Base-by-base conservation (phyloP, 176 grass and related monocot genomes). In the Calamus simplicifolius region DNA sequence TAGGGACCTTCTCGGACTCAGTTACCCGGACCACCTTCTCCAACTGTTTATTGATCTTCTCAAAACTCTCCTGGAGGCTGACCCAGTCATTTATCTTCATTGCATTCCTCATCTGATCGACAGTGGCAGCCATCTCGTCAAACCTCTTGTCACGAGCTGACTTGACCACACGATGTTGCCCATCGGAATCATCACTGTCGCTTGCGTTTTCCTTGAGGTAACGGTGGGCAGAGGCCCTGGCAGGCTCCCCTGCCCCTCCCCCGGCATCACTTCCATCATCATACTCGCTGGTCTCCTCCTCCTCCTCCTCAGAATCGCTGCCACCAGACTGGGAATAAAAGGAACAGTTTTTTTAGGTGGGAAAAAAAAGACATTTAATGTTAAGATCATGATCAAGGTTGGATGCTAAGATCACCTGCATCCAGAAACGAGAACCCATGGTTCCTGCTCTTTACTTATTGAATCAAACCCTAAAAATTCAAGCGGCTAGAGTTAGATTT, bases 21-120 rank as follows among this genome's bases (percentile, higher is more conserved):
- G 89, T 91, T 29, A 97, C 81, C 56, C 92, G 77, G 19, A 79
- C 72, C 62, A 97, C 83, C 75, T 97, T 97, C 73, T 97, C 87
- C 21, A 97, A 78, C 70, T 97, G 92, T 76, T 97, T 97, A 68
- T 97, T 97, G 19, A 97, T 60, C 61, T 91, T 97, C 49, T 97
- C 92, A 58, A 91, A 97, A 59, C 80, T 85, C 70, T 97, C 92
- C 31, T 85, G 82, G 49, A 97, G 71, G 65, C 82, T 97, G 52
- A 91, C 78, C 83, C 92, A 97, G 66, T 97, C 92, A 57, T 97
- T 97, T 48, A 97, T 97, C 74, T 97, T 97, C 75, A 87, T 97
- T 4, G 92, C 87, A 80, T 97, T 97, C 38, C 75, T 80, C 81
- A 97, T 97, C 84, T 97, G 92, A 49, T 97, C 87, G 12, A 85